Percentiles rank a stretch among this genome's conserved stretches.
Conservation (phyloP, 768 basidiomycete genomes). For the Panaeolus papilionaceus region DNA sequence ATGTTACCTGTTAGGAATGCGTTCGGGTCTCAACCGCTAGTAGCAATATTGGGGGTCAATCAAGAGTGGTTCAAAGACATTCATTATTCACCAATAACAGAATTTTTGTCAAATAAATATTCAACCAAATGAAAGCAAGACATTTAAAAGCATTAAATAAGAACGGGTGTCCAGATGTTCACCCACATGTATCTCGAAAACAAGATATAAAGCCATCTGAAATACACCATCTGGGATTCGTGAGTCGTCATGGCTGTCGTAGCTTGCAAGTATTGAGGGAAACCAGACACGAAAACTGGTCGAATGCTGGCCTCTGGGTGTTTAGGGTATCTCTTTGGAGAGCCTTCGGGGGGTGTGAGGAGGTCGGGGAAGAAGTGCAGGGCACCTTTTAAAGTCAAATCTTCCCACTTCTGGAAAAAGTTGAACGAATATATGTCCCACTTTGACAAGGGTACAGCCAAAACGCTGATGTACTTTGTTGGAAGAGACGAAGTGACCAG, state of each 20-base stretch:
- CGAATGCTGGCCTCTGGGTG: slow-evolving; percentile 28
- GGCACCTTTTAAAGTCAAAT: slow-evolving; percentile 24
- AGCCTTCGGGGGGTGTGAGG: slow-evolving; percentile 14
- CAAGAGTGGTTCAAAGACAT: no score
- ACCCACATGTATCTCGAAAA: slow-evolving; percentile 95
- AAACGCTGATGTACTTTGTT: slow-evolving; percentile 66
- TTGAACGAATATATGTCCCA: slow-evolving; percentile 41
- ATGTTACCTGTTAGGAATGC: no score
- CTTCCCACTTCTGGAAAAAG: slow-evolving; percentile 33
- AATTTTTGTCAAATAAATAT: background rate
- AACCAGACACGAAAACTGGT: slow-evolving; percentile 63
- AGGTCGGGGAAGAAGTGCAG: slow-evolving; percentile 26
- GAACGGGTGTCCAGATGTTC: slow-evolving; percentile 64
- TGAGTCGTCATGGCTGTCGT: slow-evolving; percentile 77
- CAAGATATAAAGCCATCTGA: slow-evolving; percentile 81
- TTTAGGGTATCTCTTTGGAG: slow-evolving; percentile 18
- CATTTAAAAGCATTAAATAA: background rate
- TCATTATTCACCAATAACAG: no score
- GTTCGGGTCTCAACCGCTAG: no score
- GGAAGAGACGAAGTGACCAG: slow-evolving; percentile 63
- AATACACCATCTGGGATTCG: slow-evolving; percentile 84
- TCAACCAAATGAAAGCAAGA: background rate
- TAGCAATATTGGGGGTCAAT: no score
- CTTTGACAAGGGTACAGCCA: slow-evolving; percentile 59
- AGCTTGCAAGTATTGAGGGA: slow-evolving; percentile 59